Evolutionary conservation across 345 rosid species (phyloP).

Genomic region (Sonneratia alba): DNA sequence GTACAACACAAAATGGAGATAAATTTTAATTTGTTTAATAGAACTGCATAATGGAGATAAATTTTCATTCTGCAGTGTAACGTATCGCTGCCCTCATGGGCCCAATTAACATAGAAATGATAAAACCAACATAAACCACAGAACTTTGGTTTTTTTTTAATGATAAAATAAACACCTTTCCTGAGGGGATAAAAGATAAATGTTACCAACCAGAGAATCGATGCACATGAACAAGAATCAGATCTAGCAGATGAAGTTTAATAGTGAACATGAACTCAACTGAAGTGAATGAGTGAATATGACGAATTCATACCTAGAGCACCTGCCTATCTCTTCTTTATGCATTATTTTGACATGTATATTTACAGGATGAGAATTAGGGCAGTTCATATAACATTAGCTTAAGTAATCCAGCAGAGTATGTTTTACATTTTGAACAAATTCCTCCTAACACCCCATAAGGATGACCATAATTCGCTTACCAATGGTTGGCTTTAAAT

Average conservation of each 20-base stretch:
- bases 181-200: not conserved
- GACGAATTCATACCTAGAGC: not conserved
- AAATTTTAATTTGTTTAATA: not conserved
- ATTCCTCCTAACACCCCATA: not conserved
- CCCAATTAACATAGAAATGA: not conserved
- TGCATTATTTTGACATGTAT: not conserved
- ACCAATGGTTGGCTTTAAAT: not conserved
- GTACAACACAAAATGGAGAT: constrained; percentile 11
- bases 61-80: not conserved
- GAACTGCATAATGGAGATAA: not conserved
- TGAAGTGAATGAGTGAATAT: not conserved
- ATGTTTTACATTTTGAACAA: not conserved
- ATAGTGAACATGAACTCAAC: not conserved
- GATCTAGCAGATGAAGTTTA: not conserved
- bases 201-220: not conserved
- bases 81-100: not conserved
- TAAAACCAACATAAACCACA: not conserved
- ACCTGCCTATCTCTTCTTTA: not conserved
- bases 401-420: not conserved
- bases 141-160: not conserved
- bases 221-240: not conserved
- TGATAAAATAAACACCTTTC: not conserved
- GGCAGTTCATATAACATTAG: not conserved
- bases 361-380: not conserved
- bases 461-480: not conserved